Base-by-base conservation (phyloP, 345 rosid species). In the Eucalyptus sp. region DNA sequence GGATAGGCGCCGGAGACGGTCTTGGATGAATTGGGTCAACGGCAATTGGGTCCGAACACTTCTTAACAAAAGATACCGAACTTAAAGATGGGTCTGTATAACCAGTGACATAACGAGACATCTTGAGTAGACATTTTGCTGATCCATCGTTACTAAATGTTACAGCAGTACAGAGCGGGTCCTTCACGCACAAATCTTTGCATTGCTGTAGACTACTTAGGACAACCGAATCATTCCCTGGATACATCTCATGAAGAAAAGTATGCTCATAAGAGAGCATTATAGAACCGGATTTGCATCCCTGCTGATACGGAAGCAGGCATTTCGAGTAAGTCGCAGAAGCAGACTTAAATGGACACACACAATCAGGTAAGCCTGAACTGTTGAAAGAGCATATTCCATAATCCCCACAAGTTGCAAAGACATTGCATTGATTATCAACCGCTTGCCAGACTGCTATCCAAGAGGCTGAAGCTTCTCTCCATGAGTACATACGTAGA, bases 361-460 rank as follows among this genome's bases (percentile, higher is more conserved):
- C 88, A 87, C 99, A 97, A 46, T 88, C 93, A 11, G 92, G 84
- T 86, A 88, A 86, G 25, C 95, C 97, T 4, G 95, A 94, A 29
- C 91, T 88, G 87, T 95, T 92, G 86, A 91, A 91, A n/a, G 89
- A 90, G 87, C 99, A 97, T 80, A 97, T 92, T 64, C 97, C 97
- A 48, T 87, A 94, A 58, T 92, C 91, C 13, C 95, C 93, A 87
- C 99, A 97, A 52, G 97, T 96, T 31, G 98, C 99, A 88, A 96
- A 96, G 37, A 97, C 99, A 51, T 92, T 88, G 88, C 99, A 96
- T 80, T 96, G 99, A 91, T 96, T 95, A 93, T 95, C 98, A 92
- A 97, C 93, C 83, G 98, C 98, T 92, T 96, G 97, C 99, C 98
- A 97, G 87, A 94, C 98, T 14, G 97, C 89, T 92, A 89, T 94